Conservation (phyloP, 225 moss, liverwort and hornwort species). For the Straminergon stramineum region DNA sequence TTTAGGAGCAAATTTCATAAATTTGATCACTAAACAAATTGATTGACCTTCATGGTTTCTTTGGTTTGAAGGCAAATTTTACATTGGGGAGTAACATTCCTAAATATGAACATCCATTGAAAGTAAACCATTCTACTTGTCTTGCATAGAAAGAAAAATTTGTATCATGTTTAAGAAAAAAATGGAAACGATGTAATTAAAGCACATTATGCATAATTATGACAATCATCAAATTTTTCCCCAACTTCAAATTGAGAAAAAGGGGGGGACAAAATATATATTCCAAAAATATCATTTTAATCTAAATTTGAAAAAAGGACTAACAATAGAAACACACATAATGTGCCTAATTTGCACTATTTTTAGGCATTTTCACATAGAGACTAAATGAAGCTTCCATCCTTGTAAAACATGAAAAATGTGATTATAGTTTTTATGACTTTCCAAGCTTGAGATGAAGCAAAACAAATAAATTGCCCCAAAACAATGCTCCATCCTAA, state of each 20-base stretch:
- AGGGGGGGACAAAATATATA: no score
- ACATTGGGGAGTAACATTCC: no score
- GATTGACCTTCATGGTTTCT: no score
- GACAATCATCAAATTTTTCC: no score
- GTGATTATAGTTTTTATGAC: not conserved
- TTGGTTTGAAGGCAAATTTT: no score
- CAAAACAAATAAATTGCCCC: not conserved
- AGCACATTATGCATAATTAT: not conserved
- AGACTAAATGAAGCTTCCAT: not conserved
- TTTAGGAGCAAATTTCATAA: no score
- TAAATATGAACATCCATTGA: no score
- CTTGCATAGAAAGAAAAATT: no score
- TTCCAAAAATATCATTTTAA: no score
- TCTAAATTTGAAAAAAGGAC: not conserved
- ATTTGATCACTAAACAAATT: no score
- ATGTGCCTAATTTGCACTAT: not conserved
- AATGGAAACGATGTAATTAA: not conserved
- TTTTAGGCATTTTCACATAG: not conserved
- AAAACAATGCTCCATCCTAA: not conserved
- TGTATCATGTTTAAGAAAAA: not conserved
- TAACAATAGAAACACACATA: not conserved
- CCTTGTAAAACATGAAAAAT: not conserved
- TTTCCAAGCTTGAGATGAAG: fast-evolving
- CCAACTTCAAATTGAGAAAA: no score
- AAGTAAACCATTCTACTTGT: no score